Evolutionary conservation across 768 basidiomycete genomes (phyloP).

Genomic region (Gymnopilus junonius): DNA sequence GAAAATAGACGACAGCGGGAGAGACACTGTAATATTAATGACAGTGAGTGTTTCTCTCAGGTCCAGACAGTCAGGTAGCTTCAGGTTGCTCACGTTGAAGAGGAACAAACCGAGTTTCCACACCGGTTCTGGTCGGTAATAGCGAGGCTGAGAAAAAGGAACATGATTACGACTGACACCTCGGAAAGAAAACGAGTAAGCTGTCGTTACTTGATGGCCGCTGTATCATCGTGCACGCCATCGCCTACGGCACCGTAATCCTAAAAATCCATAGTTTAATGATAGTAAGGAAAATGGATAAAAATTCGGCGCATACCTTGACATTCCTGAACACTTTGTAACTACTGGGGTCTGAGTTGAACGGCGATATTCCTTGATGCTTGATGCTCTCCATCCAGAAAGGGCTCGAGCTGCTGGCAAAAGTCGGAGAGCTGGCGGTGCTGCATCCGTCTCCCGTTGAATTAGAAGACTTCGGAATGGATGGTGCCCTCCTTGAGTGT

Average conservation of each 20-base stretch:
- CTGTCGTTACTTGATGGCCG: conserved; percentile 23
- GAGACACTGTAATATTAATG: conserved; percentile 46
- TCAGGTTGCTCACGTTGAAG: conserved; percentile 55
- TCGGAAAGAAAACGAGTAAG: neutral
- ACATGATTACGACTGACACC: neutral
- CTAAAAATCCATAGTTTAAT: conserved; percentile 9
- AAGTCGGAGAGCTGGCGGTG: conserved; percentile 13
- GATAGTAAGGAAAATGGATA: neutral
- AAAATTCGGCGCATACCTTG: conserved; percentile 39
- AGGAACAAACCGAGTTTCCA: conserved; percentile 59
- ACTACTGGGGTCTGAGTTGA: conserved; percentile 54
- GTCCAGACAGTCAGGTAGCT: conserved; percentile 11
- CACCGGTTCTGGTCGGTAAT: conserved; percentile 70
- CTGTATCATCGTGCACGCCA: conserved; percentile 76
- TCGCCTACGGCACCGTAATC: conserved; percentile 37
- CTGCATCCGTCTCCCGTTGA: neutral
- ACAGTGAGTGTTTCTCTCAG: neutral
- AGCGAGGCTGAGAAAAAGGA: conserved; percentile 49
- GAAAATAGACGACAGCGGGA: conserved; percentile 81
- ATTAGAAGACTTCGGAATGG: neutral
- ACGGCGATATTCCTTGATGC: conserved; percentile 74
- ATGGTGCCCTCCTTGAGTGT: neutral
- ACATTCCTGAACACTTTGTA: conserved; percentile 84
- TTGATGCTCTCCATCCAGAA: conserved; percentile 78
- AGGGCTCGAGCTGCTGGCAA: conserved; percentile 41